Evolutionary conservation across 768 basidiomycete genomes (phyloP).

Genomic region (Strobilomyces dryophilus): DNA sequence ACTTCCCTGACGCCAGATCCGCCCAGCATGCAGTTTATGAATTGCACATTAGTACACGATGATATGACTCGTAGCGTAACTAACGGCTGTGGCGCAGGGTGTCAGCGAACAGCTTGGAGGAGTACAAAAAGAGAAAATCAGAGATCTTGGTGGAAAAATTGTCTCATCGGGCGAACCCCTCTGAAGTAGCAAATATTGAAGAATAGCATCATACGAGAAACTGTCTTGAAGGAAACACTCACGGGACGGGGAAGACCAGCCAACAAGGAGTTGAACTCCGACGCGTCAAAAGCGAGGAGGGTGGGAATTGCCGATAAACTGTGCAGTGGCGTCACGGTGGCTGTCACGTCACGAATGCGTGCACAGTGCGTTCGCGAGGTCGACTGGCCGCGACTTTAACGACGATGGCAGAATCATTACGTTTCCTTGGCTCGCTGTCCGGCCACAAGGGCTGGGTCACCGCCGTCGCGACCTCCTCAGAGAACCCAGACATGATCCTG

Average conservation of each 20-base stretch:
- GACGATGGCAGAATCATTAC: conserved; percentile 78
- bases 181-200: conserved; percentile 69
- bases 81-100: background rate
- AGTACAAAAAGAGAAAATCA: conserved; percentile 32
- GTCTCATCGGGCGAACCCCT: conserved; percentile 57
- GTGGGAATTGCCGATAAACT: conserved; percentile 42
- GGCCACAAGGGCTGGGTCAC: conserved; percentile 99
- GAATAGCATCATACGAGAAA: conserved; percentile 39
- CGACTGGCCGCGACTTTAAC: conserved; percentile 16
- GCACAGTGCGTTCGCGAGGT: conserved; percentile 22
- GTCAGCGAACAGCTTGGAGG: conserved; percentile 2
- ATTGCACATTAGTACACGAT: background rate
- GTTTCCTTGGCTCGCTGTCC: conserved; percentile 86
- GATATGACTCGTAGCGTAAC: background rate
- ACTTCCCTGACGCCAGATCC: background rate
- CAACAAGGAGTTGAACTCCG: too few species aligned
- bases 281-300: background rate
- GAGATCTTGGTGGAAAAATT: conserved; percentile 67
- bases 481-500: conserved; percentile 99
- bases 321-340: conserved; percentile 63
- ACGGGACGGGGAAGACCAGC: conserved; percentile 2
- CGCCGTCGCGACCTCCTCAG: conserved; percentile 95
- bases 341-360: conserved; percentile 45
- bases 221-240: conserved; percentile 8
- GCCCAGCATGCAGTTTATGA: background rate